Percentiles rank a stretch among this genome's conserved stretches.
Conservation (phyloP, 345 rosid species). For the Gossypium raimondii region DNA sequence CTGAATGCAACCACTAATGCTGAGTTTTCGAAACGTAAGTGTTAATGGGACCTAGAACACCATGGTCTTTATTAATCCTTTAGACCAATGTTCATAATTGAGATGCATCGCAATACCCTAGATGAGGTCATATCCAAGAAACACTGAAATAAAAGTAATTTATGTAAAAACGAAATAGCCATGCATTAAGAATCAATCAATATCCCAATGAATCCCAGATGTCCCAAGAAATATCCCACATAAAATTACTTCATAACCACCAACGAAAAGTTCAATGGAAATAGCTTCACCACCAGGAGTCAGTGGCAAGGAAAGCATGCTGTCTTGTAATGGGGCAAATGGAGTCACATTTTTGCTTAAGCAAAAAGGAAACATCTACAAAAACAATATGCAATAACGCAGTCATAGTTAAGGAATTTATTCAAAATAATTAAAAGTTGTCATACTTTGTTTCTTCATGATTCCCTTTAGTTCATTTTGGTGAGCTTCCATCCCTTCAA, state of each 20-base stretch:
- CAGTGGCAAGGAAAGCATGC: conserved; percentile 8
- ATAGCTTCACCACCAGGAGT: not conserved
- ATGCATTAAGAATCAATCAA: not conserved
- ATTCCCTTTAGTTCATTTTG: conserved; percentile 60
- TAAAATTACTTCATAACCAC: not conserved
- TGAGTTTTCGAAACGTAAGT: not conserved
- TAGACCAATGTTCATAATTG: not conserved
- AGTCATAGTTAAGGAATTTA: not conserved
- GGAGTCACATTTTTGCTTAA: not conserved
- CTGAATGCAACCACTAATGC: conserved; percentile 1
- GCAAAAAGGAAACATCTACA: conserved; percentile 3
- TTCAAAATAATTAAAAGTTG: conserved; percentile 11
- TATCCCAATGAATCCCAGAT: not conserved
- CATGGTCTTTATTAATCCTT: not conserved
- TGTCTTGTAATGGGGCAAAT: not conserved
- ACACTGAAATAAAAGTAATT: not conserved
- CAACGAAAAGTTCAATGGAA: conserved; percentile 5
- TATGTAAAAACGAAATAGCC: not conserved
- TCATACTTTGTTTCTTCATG: conserved; percentile 80
- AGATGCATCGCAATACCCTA: not conserved
- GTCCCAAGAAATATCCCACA: not conserved
- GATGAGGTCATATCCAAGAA: not conserved
- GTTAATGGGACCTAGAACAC: not conserved
- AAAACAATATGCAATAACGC: conserved; percentile 6
- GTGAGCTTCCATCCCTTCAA: conserved; percentile 61